Percentiles rank a stretch among this genome's conserved stretches.
Conservation (phyloP, 192 early-diverging fungal genomes). For the Tieghemiomyces parasiticus region DNA sequence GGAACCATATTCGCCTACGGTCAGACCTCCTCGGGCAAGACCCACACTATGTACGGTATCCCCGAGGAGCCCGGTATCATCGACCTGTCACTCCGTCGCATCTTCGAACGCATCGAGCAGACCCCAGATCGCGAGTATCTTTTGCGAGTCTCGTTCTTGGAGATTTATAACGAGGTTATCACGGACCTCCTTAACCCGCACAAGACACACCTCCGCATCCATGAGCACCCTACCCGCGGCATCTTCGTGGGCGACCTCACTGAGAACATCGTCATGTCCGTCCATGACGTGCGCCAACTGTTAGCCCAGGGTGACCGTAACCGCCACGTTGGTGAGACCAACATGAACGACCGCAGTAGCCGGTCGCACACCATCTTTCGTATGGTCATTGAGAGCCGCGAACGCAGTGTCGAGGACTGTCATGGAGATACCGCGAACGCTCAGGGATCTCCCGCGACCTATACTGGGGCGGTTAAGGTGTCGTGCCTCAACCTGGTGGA, state of each 20-base stretch:
- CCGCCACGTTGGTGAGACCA: constrained; percentile 78
- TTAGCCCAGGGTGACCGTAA: constrained; percentile 63
- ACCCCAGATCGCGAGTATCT: constrained; percentile 61
- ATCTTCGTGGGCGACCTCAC: constrained; percentile 48
- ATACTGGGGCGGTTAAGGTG: constrained; percentile 30
- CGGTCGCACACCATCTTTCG: constrained; percentile 95
- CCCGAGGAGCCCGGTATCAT: constrained; percentile 50
- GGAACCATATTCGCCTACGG: constrained; percentile 98
- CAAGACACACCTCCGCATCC: constrained; percentile 72
- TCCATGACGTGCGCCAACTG: constrained; percentile 50
- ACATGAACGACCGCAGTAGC: constrained; percentile 83
- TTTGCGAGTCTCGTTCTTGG: constrained; percentile 90
- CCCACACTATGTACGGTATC: constrained; percentile 53
- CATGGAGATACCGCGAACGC: constrained; percentile 24
- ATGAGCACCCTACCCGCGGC: constrained; percentile 52
- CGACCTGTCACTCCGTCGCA: constrained; percentile 42
- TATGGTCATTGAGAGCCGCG: constrained; percentile 74
- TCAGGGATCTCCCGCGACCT: constrained; percentile 16
- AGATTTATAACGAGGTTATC: constrained; percentile 95
- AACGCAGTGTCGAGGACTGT: constrained; percentile 25
- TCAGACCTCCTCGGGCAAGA: constrained; percentile 94
- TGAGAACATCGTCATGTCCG: constrained; percentile 43
- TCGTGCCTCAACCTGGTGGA: constrained; percentile 80
- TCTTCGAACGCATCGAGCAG: constrained; percentile 34
- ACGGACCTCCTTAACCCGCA: constrained; percentile 78